Base-by-base conservation (phyloP, 768 basidiomycete genomes). In the Tylopilus rubrobrunneus region DNA sequence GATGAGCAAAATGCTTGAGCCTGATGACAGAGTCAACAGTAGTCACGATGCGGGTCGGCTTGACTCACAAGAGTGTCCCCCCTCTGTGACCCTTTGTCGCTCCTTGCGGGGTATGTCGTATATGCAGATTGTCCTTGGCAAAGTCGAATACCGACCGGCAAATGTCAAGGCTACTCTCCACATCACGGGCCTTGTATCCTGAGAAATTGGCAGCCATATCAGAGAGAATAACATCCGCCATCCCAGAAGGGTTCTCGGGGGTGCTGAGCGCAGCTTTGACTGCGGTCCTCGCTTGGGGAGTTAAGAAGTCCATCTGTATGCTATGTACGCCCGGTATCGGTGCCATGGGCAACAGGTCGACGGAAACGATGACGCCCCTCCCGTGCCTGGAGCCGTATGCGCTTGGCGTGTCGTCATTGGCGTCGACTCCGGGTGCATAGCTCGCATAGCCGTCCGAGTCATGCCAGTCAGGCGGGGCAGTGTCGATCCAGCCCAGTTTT, bases 201-300 rank as follows among this genome's bases (percentile, higher is more conserved):
- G 86, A 81, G 55, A 83, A 76, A 67, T 94, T 93, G 19, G 84
- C 84, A 17, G 93, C 90, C 87, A 98, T 94, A 64, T 97, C 95
- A 8, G 87, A 91, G 5, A 97, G 76, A 25, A 97, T 80, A 17
- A 95, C 73, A 66, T 98, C 92, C 7, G 84, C 87, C 68, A 78
- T 80, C 19, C 72, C 69, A 17, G 68, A 63, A 4, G 64, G 63
- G 51, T 74, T 73, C 23, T 57, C 58, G 25, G 67, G 50, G 36
- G 51, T 59, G 31, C 58, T 56, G 29, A 80, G 70, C 25, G 76
- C 65, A 33, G 65, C 61, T n/a, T 69, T 69, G 27, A 93, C 72
- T 25, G 71, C 64, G 4, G 53, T 52, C 36, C 77, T 77, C 0
- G 86, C 80, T 23, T 74, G 67, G 0, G 79, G 74, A 0, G 77